Conservation (phyloP, 2,329 filamentous ascomycete genomes). For the Talaromyces funiculosus region DNA sequence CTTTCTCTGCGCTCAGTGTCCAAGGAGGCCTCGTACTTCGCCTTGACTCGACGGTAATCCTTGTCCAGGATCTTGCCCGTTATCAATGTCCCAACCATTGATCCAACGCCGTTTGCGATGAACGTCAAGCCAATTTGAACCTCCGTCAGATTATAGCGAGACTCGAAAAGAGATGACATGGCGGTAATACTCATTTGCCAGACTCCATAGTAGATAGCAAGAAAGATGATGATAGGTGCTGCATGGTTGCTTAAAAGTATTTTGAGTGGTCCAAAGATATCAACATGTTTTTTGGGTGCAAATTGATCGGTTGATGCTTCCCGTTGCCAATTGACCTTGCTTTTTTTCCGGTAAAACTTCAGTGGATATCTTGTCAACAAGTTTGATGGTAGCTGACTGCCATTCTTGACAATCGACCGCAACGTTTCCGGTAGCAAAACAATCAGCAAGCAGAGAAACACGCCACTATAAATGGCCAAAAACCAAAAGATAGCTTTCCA, state of each 20-base stretch:
- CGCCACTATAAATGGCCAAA: constrained; percentile 32
- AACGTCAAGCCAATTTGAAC: constrained; percentile 49
- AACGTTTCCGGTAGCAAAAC: constrained; percentile 39
- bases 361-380: constrained; percentile 19
- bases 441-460: constrained; percentile 29
- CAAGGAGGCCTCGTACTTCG: constrained; percentile 20
- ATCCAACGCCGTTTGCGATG: constrained; percentile 52
- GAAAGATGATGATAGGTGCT: constrained; percentile 43
- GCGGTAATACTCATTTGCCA: constrained; percentile 54
- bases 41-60: constrained; percentile 45
- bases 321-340: constrained; percentile 3
- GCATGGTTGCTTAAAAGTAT: constrained; percentile 45
- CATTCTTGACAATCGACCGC: constrained; percentile 32
- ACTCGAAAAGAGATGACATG: constrained; percentile 47
- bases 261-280: constrained; percentile 43
- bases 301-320: not conserved
- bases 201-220: constrained; percentile 48
- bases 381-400: constrained; percentile 12
- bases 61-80: constrained; percentile 50
- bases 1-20: not conserved
- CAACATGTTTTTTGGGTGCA: constrained; percentile 33
- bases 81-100: constrained; percentile 49
- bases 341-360: constrained; percentile 15
- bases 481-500: constrained; percentile 45
- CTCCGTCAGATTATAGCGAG: constrained; percentile 39